phyloP scores from a whole-genome alignment of 1,284 basidiomycete species.

The Cerrena zonata region DNA sequence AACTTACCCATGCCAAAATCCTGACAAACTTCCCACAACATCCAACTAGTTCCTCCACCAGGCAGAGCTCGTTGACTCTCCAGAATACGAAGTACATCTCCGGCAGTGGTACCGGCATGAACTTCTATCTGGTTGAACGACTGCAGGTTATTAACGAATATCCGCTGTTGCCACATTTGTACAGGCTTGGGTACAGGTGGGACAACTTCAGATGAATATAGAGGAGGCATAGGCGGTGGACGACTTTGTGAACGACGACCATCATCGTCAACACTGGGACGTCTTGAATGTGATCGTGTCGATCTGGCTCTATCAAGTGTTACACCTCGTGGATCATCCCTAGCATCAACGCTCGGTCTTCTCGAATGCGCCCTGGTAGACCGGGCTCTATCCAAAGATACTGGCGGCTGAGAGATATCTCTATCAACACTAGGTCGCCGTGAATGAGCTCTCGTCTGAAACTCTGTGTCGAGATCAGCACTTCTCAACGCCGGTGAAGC shows the following conservation, averaged over 20 bases:
- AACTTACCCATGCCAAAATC: slow-evolving; percentile 79
- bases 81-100: slow-evolving; percentile 59
- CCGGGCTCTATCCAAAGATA: slow-evolving; percentile 17
- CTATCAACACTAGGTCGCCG: slow-evolving; percentile 24
- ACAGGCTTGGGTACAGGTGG: slow-evolving; percentile 13
- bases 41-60: slow-evolving; percentile 59
- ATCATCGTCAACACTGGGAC: slow-evolving; percentile 21
- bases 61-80: slow-evolving; percentile 57
- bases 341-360: background rate
- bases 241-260: slow-evolving; percentile 9
- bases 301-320: background rate
- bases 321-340: background rate
- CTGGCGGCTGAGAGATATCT: background rate
- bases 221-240: slow-evolving; percentile 17
- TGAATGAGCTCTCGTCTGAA: slow-evolving; percentile 6
- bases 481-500: slow-evolving; percentile 3
- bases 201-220: slow-evolving; percentile 9
- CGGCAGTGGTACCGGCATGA: slow-evolving; percentile 52
- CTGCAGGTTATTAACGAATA: slow-evolving; percentile 72
- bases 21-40: slow-evolving; percentile 74
- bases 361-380: slow-evolving; percentile 13
- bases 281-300: slow-evolving; percentile 13
- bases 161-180: slow-evolving; percentile 50
- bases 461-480: background rate
- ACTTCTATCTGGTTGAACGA: slow-evolving; percentile 68